phyloP scores from a whole-genome alignment of 768 basidiomycete genomes.

The Boletales sp. region DNA sequence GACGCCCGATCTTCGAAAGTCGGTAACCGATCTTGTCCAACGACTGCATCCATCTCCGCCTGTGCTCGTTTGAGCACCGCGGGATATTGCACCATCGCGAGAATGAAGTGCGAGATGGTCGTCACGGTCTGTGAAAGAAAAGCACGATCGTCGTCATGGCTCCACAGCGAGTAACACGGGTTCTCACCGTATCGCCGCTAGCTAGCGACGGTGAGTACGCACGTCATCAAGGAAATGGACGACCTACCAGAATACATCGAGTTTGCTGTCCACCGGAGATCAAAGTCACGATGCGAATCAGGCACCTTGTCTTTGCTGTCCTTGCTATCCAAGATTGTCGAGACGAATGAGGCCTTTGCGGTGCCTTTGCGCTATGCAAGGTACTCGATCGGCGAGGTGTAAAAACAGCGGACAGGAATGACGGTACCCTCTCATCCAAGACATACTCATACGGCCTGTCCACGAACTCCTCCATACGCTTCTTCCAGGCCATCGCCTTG shows the following conservation, averaged over 20 bases:
- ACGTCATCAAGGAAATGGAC: too few species aligned
- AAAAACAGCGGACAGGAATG: background rate
- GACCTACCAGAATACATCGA: conserved; percentile 62
- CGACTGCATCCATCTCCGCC: conserved; percentile 59
- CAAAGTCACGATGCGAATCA: conserved; percentile 48
- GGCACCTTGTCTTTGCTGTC: background rate
- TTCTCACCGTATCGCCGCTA: conserved; percentile 58
- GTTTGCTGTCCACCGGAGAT: conserved; percentile 80
- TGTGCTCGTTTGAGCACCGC: conserved; percentile 56
- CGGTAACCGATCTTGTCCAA: conserved; percentile 47
- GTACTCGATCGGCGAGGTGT: background rate
- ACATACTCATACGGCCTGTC: conserved; percentile 60
- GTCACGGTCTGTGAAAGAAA: conserved; percentile 48
- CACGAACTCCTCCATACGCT: conserved; percentile 59
- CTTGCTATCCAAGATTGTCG: conserved; percentile 47
- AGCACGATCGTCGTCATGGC: conserved; percentile 1
- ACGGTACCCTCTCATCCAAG: conserved; percentile 50
- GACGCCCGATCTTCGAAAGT: conserved; percentile 50
- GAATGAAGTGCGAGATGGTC: conserved; percentile 50
- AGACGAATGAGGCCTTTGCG: conserved; percentile 39
- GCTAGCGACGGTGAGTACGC: too few species aligned
- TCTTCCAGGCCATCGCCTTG: conserved; percentile 60
- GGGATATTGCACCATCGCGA: conserved; percentile 64
- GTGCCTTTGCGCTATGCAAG: conserved; percentile 33
- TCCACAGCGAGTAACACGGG: background rate